Evolutionary conservation across 2,329 filamentous ascomycete species (phyloP), one percentile per base, ranked within the genome.

Genomic region (Scortechinia acanthostroma): DNA sequence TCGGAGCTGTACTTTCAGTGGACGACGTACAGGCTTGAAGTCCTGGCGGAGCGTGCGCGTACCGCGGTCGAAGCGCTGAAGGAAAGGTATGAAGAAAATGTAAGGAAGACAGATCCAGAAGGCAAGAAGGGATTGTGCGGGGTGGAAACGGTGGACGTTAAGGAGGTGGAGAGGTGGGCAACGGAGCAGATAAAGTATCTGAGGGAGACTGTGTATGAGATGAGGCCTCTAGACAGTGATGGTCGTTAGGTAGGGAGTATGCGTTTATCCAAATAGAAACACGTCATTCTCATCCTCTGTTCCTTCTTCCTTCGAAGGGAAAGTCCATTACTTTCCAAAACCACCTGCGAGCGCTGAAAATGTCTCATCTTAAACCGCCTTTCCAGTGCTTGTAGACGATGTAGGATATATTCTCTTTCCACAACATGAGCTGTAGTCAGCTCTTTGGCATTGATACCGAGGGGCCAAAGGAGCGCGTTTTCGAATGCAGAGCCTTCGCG

Each of bases 1-100:
- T 58, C 58, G 4, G 61, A 64, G 47, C 51, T 66, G 4, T 66
- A 66, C 49, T 55, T 53, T 15, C 62, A 66, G 50, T 60, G 57
- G 28, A 54, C 61, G 5, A 58, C 65, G 45, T 66, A 67, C 47
- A 55, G 60, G 43, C 53, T 66, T 21, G 62, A 66, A 47, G 58
- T 64, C 37, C 55, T 61, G 1, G 59, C 64, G 46, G 52, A 58
- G 22, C 58, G 61, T 14, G 58, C 64, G 30, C 54, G 60, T 22
- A 47, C 51, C n/a, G n/a, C n/a, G n/a, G 46, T 49, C 15, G 48
- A 58, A 17, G 52, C 49, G 10, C 30, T 54, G n/a, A 45, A 49
- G 42, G 43, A 54, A 30, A 47, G 47, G 25, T 59, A 60, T 37
- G 44, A 43, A 22, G 46, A 52, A 35, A 54, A 55, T 23, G 47